These are phyloP conservation scores for Salvia miltiorrhiza DNA, from an alignment of 257 asterid species.

Conservation along the genomic window DNA sequence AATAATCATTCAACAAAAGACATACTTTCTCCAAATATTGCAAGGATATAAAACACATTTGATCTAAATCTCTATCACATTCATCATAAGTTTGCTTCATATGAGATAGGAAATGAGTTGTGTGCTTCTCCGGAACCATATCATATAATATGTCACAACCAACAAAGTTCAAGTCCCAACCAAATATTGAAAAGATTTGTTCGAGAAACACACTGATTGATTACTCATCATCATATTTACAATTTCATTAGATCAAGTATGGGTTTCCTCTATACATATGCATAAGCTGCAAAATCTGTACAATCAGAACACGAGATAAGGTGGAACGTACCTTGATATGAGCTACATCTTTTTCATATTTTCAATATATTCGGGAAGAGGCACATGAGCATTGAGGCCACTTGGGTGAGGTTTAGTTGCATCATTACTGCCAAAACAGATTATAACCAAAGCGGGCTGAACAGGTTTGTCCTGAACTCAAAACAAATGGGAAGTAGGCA, in stretches of 20 bases:
- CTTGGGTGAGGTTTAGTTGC: constrained; percentile 43
- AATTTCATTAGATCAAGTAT: no score
- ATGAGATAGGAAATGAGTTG: no score
- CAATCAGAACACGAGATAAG: neutral
- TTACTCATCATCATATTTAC: no score
- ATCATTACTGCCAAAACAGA: constrained; percentile 74
- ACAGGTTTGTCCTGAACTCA: constrained; percentile 43
- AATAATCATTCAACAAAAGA: neutral
- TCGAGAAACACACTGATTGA: neutral
- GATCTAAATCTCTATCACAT: no score
- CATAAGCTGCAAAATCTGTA: neutral
- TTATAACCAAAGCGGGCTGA: constrained; percentile 62
- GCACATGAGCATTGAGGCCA: constrained; percentile 56
- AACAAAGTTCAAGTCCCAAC: neutral
- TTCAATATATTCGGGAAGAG: constrained; percentile 54
- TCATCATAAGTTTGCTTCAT: no score
- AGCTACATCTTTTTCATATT: constrained; percentile 51
- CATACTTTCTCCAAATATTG: neutral
- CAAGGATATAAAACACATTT: neutral
- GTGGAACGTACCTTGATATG: constrained; percentile 47
- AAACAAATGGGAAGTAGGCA: neutral
- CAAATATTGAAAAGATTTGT: neutral
- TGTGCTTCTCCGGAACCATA: no score
- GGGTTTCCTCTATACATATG: neutral
- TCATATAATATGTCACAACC: no score